Conservation (phyloP, 345 rosid genomes). For the Eucalyptus regnans region DNA sequence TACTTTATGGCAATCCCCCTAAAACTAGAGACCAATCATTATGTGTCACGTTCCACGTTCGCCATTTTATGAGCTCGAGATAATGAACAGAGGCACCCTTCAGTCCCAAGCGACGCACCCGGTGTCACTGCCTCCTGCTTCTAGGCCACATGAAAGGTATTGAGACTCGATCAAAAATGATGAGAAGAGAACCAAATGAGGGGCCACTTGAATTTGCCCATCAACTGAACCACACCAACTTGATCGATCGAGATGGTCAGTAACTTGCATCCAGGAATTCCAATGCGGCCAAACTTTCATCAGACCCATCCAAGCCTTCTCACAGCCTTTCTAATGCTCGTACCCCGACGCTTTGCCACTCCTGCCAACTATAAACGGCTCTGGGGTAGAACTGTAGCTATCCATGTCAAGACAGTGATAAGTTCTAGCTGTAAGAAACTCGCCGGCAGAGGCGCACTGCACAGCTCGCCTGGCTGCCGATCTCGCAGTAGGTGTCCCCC, state of each 20-base stretch:
- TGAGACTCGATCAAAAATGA: neutral
- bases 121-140: neutral
- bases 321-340: slow-evolving; percentile 19
- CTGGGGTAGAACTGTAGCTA: slow-evolving; percentile 28
- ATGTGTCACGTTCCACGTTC: neutral
- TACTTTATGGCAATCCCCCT: neutral
- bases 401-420: slow-evolving; percentile 70
- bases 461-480: slow-evolving; percentile 3
- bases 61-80: neutral
- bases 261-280: neutral
- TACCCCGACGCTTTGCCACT: slow-evolving; percentile 68
- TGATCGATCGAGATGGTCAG: neutral
- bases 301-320: neutral
- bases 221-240: neutral
- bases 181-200: neutral
- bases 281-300: neutral
- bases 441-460: neutral
- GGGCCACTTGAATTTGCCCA: neutral
- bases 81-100: neutral
- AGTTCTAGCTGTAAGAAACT: slow-evolving; percentile 49
- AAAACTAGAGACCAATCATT: neutral
- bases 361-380: slow-evolving; percentile 54
- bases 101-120: neutral
- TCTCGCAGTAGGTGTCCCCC: neutral
- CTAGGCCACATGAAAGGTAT: neutral